These are phyloP conservation scores for Neurospora intermedia DNA, from an alignment of 495 filamentous ascomycete species.

Conservation along the genomic window DNA sequence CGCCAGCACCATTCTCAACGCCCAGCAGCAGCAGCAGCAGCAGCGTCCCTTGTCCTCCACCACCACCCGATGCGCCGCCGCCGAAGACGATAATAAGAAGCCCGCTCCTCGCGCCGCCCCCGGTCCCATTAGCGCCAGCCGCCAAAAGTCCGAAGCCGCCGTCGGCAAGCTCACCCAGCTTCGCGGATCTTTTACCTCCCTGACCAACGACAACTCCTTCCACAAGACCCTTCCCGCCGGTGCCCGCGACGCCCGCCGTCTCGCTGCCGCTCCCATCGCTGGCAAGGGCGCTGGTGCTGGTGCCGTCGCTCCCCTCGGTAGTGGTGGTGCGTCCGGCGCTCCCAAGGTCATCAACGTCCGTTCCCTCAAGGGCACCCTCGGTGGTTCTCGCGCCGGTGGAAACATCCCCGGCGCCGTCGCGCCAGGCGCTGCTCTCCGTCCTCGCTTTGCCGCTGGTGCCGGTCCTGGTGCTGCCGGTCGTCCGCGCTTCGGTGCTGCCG, in stretches of 20 bases:
- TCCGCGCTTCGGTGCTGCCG: neutral
- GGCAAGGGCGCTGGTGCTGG: too few species aligned
- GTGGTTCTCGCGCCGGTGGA: neutral
- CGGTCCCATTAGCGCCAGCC: neutral
- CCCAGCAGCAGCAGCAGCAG: neutral
- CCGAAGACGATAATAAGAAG: constrained; percentile 2
- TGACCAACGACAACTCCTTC: neutral
- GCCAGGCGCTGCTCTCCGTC: neutral
- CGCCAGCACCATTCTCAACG: neutral
- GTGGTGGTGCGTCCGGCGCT: neutral
- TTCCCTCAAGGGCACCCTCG: constrained; percentile 14
- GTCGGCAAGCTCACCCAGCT: constrained; percentile 14
- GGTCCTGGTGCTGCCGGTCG: neutral
- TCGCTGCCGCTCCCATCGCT: constrained; percentile 2
- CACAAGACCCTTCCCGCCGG: neutral
- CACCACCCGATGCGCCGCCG: constrained; percentile 2
- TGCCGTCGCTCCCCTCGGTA: neutral
- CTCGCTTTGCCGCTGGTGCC: neutral
- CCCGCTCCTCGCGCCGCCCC: neutral
- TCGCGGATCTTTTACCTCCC: neutral
- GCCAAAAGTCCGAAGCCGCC: constrained; percentile 11
- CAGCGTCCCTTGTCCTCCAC: constrained; percentile 11
- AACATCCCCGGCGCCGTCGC: neutral
- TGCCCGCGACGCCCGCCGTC: constrained; percentile 11
- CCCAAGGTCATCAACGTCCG: constrained; percentile 20